Base-by-base conservation (phyloP, 2,329 filamentous ascomycete species). In the Ceratocystis destructans region DNA sequence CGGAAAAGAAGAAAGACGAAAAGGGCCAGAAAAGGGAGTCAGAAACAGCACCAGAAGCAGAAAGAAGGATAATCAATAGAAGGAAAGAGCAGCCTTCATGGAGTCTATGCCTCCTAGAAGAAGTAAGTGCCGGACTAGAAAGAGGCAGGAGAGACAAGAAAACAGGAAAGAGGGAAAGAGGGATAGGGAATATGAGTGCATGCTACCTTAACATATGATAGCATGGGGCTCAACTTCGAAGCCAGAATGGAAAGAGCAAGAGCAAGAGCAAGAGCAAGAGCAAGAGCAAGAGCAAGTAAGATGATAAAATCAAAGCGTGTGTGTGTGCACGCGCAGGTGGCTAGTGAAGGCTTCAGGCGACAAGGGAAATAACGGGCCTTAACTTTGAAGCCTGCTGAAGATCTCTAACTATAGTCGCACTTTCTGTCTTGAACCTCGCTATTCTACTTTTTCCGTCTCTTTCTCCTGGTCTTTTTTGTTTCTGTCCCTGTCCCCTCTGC, bases 201-300 rank as follows among this genome's bases (percentile, higher is more conserved):
- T 59, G 33, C 55, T 37, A 59, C 55, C 55, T 20, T 53, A 53
- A 37, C 55, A 59, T 33, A 37, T 33, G 6, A 59, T 59, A n/a
- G 31, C 55, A n/a, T 8, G 33, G 55, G 28, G 28, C 15, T n/a
- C 28, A 8, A 25, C 7, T 5, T 22, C 10, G 17, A 33, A 59
- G 55, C 12, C 6, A 28, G 28, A 59, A 59, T 25, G 8, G 55
- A 59, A 59, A 59, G 15, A 31, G 15, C 55, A 59, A 59, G 55
- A 59, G 15, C 55, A 59, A 37, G 55, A 31, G 15, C 55, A 59
- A 59, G 55, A 59, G 15, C 55, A 59, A 37, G 55, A 59, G 15
- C 55, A 59, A 37, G 55, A 31, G 15, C 55, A 59, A 59, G 55
- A 59, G 15, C 55, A 59, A 37, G 55, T 31, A 57, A 59, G 55